These are phyloP conservation scores for Suillus fuscotomentosus DNA, from an alignment of 768 basidiomycete genomes.

Conservation along the genomic window DNA sequence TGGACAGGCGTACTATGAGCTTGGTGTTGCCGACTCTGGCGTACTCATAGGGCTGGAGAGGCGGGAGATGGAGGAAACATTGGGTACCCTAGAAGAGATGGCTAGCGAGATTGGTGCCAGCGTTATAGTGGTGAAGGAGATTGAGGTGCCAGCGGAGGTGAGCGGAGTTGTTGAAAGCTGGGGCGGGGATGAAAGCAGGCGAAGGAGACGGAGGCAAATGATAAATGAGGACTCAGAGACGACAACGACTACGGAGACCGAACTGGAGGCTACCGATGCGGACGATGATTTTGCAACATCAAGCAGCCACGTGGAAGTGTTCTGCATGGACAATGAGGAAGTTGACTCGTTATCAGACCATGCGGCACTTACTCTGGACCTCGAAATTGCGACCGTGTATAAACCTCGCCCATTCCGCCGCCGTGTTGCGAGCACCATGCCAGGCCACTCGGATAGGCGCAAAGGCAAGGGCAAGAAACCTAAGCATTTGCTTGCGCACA, in stretches of 20 bases:
- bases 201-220: slow-evolving; percentile 34
- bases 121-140: slow-evolving; percentile 87
- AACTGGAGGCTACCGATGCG: slow-evolving; percentile 34
- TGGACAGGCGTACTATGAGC: slow-evolving; percentile 82
- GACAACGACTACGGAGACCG: slow-evolving; percentile 38
- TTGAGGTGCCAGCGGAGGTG: slow-evolving; percentile 67
- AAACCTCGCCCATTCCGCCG: slow-evolving; percentile 69
- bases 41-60: slow-evolving; percentile 77
- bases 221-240: slow-evolving; percentile 26
- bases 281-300: slow-evolving; percentile 24
- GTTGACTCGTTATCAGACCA: slow-evolving; percentile 35
- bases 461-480: slow-evolving; percentile 30
- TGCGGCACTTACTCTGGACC: slow-evolving; percentile 43
- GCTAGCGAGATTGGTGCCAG: slow-evolving; percentile 91
- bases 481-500: slow-evolving; percentile 24
- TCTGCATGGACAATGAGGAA: slow-evolving; percentile 47
- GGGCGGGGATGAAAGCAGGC: slow-evolving; percentile 25
- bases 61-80: slow-evolving; percentile 72
- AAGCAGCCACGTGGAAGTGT: slow-evolving; percentile 31
- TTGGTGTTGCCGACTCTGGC: slow-evolving; percentile 85
- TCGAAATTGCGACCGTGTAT: slow-evolving; percentile 71
- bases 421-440: slow-evolving; percentile 28
- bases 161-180: slow-evolving; percentile 35
- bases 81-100: slow-evolving; percentile 92
- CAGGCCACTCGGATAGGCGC: slow-evolving; percentile 11